phyloP scores from a whole-genome alignment of 2,329 filamentous ascomycete species.

The Ceratocystiopsis minuta region DNA sequence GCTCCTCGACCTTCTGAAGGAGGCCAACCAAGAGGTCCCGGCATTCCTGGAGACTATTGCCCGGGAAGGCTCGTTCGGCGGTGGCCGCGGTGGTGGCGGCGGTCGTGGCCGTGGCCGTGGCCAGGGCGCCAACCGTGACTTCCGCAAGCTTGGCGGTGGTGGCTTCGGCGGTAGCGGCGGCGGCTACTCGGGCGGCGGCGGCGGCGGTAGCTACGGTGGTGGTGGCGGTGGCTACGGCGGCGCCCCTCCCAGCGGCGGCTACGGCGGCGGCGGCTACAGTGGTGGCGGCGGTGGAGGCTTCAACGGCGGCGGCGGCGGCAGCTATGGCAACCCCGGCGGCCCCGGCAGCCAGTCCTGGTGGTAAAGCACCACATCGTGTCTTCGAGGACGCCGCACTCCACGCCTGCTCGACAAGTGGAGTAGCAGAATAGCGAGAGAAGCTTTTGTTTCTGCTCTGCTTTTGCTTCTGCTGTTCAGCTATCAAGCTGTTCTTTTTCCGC shows the following conservation, averaged over 20 bases:
- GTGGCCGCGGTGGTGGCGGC: conserved; percentile 44
- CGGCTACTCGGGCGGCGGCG: conserved; percentile 19
- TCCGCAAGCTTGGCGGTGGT: conserved; percentile 59
- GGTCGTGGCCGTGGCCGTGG: conserved; percentile 60
- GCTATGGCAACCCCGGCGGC: conserved; percentile 50
- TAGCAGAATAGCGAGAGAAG: no score
- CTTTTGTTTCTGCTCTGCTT: conserved; percentile 1
- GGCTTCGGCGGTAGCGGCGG: conserved; percentile 31
- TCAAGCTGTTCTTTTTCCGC: not conserved
- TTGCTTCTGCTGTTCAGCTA: not conserved
- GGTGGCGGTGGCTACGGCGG: conserved; percentile 27
- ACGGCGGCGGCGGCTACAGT: conserved; percentile 20
- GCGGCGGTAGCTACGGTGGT: conserved; percentile 24
- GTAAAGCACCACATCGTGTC: conserved; percentile 20
- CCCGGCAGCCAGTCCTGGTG: conserved; percentile 51
- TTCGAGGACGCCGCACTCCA: no score
- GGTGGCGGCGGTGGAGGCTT: conserved; percentile 21
- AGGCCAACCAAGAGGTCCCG: conserved; percentile 94
- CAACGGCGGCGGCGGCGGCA: conserved; percentile 18
- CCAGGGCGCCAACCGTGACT: conserved; percentile 60
- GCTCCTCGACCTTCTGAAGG: conserved; percentile 92
- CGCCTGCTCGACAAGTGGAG: no score
- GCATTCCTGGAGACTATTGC: conserved; percentile 92
- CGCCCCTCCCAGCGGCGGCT: conserved; percentile 20
- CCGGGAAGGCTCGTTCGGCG: conserved; percentile 75